Evolutionary conservation across 2,329 filamentous ascomycete genomes (phyloP).

Genomic region (Tolypocladium capitatum): DNA sequence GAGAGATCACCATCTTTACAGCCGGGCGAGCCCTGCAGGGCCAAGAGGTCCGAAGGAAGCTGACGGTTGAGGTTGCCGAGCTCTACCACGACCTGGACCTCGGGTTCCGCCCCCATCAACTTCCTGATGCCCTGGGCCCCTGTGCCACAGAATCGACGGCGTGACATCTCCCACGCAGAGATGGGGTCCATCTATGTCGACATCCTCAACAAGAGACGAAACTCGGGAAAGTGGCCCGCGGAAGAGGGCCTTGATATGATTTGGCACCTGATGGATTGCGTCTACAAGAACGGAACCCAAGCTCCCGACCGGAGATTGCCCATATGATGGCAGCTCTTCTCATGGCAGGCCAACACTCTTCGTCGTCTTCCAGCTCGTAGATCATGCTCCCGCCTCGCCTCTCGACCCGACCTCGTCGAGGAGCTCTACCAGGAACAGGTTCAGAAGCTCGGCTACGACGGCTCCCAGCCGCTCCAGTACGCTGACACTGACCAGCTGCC

Average conservation of each 20-base stretch:
- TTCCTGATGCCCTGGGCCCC: conserved; percentile 72
- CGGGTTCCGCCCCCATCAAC: conserved; percentile 70
- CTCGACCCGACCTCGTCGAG: conserved; percentile 54
- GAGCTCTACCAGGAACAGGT: conserved; percentile 62
- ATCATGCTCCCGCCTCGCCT: conserved; percentile 59
- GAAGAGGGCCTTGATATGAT: conserved; percentile 52
- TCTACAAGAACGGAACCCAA: conserved; percentile 67
- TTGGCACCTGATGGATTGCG: conserved; percentile 75
- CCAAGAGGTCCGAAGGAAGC: conserved; percentile 58
- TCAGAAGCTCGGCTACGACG: conserved; percentile 48
- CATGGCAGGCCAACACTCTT: conserved; percentile 77
- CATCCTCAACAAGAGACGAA: too few species aligned
- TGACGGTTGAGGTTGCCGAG: conserved; percentile 58
- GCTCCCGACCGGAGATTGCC: conserved; percentile 74
- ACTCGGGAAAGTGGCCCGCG: too few species aligned
- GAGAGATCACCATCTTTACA: conserved; percentile 75
- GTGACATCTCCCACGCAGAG: conserved; percentile 37
- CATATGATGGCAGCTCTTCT: conserved; percentile 91
- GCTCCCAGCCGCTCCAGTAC: conserved; percentile 43
- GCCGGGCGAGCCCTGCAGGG: conserved; percentile 64
- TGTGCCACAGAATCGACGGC: conserved; percentile 50
- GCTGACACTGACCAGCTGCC: conserved; percentile 46
- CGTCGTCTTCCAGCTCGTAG: conserved; percentile 65
- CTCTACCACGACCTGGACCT: conserved; percentile 67
- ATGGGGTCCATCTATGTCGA: too few species aligned